These are phyloP conservation scores for Candida golubevii DNA, from an alignment of 805 yeast genomes.

Conservation along the genomic window DNA sequence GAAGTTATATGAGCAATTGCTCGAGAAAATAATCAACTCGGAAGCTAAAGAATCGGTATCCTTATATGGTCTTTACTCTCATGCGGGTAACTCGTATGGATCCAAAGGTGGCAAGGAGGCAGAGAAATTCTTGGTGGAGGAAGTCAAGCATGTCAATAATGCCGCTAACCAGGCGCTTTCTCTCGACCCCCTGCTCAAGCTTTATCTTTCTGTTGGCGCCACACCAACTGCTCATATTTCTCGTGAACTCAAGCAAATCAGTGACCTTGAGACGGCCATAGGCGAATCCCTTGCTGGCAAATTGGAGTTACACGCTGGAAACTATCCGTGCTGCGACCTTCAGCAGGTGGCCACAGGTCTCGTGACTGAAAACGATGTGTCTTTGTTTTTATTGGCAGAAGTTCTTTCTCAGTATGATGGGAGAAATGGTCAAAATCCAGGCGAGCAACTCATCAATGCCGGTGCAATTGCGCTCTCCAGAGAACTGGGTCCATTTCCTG, in stretches of 20 bases:
- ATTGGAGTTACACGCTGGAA: constrained; percentile 79
- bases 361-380: constrained; percentile 15
- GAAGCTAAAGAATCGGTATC: constrained; percentile 27
- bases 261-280: constrained; percentile 18
- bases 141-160: constrained; percentile 50
- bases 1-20: constrained; percentile 22
- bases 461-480: constrained; percentile 69
- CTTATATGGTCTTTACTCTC: constrained; percentile 69
- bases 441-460: constrained; percentile 64
- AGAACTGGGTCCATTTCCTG: constrained; percentile 58
- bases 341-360: constrained; percentile 75
- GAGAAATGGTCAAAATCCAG: constrained; percentile 48
- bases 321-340: constrained; percentile 66
- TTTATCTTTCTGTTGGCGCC: constrained; percentile 71
- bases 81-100: constrained; percentile 73
- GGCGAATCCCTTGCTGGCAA: constrained; percentile 31
- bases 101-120: constrained; percentile 46
- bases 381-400: constrained; percentile 19
- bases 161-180: constrained; percentile 43
- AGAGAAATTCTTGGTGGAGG: constrained; percentile 46
- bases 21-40: constrained; percentile 6
- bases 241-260: constrained; percentile 19
- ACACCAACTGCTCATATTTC: constrained; percentile 75
- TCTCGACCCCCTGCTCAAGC: constrained; percentile 32
- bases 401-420: constrained; percentile 50